phyloP scores from a whole-genome alignment of 805 yeast genomes.

The Nakazawaea populi region DNA sequence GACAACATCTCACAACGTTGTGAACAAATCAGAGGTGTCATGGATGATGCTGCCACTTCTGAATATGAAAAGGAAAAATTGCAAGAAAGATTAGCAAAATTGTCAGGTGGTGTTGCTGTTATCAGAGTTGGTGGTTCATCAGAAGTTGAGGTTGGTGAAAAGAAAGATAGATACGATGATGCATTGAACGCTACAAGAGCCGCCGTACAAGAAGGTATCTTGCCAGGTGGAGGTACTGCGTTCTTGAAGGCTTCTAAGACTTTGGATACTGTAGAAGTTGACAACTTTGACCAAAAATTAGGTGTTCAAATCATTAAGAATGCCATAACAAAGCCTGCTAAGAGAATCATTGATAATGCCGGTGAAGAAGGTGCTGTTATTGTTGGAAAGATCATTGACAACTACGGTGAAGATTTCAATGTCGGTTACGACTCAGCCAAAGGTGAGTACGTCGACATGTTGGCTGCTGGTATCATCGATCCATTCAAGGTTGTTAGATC shows the following conservation, averaged over 20 bases:
- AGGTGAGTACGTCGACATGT: slow-evolving; percentile 93
- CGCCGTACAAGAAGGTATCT: slow-evolving; percentile 96
- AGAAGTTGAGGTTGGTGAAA: slow-evolving; percentile 97
- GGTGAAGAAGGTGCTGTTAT: slow-evolving; percentile 97
- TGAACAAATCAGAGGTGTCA: slow-evolving; percentile 84
- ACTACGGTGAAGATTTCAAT: slow-evolving; percentile 67
- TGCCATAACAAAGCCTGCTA: slow-evolving; percentile 94
- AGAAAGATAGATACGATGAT: slow-evolving; percentile 98
- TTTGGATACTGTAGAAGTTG: slow-evolving; percentile 64
- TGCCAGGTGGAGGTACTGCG: slow-evolving; percentile 99
- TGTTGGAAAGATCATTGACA: slow-evolving; percentile 77
- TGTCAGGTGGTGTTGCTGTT: slow-evolving; percentile 98
- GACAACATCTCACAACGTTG: slow-evolving; percentile 78
- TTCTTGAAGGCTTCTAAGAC: slow-evolving; percentile 83
- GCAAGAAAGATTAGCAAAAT: slow-evolving; percentile 95
- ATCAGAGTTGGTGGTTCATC: slow-evolving; percentile 96
- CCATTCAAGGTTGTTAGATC: slow-evolving; percentile 97
- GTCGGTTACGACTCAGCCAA: slow-evolving; percentile 88
- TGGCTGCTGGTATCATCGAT: slow-evolving; percentile 94
- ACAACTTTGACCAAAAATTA: slow-evolving; percentile 91
- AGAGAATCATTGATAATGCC: slow-evolving; percentile 91
- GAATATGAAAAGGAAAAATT: slow-evolving; percentile 96
- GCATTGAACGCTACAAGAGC: slow-evolving; percentile 98
- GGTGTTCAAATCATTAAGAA: slow-evolving; percentile 92
- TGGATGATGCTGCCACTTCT: slow-evolving; percentile 67